phyloP scores from a whole-genome alignment of 169 alveolate genomes.

The Plasmodium coatneyi region DNA sequence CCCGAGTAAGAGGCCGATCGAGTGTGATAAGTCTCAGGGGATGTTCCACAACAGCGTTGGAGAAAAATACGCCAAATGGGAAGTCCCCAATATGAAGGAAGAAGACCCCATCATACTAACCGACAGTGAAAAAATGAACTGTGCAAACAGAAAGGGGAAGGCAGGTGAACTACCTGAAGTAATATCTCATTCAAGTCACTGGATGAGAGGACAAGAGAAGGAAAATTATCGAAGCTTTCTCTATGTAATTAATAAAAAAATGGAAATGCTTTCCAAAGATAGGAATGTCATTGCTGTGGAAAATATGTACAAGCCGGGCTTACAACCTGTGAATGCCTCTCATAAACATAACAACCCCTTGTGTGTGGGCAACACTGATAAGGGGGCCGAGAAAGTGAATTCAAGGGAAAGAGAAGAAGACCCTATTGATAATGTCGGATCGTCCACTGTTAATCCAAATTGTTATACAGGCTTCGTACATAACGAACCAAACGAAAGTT shows the following conservation, averaged over 20 bases:
- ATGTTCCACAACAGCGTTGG: background rate
- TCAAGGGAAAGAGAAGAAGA: background rate
- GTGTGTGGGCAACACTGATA: background rate
- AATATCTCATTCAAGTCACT: background rate
- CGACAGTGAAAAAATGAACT: background rate
- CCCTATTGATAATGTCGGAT: background rate
- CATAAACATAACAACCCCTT: background rate
- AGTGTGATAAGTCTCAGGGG: background rate
- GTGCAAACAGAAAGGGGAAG: background rate
- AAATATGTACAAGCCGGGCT: background rate
- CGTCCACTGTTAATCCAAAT: background rate
- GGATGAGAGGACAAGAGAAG: constrained; percentile 8
- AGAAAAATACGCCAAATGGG: background rate
- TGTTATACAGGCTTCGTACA: background rate
- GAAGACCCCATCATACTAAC: background rate
- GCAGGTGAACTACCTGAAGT: background rate
- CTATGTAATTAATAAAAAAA: constrained; percentile 44
- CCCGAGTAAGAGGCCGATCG: background rate
- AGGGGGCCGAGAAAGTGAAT: background rate
- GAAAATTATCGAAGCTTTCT: constrained; percentile 49
- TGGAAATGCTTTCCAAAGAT: constrained; percentile 27
- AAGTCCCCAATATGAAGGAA: background rate
- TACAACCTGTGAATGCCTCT: background rate
- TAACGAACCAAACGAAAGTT: background rate
- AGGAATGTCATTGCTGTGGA: background rate